A percentile compares a stretch with the other conserved stretches of the same genome.
phyloP scores from a whole-genome alignment of 2,329 filamentous ascomycete species.

The Fusarium nurragi region DNA sequence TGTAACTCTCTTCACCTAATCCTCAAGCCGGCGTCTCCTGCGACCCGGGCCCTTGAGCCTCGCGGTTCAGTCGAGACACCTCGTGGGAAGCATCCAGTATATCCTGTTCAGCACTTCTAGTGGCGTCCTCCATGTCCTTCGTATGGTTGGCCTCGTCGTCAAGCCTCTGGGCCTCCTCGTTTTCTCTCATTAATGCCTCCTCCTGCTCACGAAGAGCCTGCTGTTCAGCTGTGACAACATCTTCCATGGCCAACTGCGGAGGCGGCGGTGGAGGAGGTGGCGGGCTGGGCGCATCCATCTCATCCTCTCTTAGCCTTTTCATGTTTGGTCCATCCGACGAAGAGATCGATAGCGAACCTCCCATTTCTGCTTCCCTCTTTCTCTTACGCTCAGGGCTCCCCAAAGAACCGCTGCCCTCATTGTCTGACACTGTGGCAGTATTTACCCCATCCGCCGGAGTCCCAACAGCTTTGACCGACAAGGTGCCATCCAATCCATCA shows the following conservation, averaged over 20 bases:
- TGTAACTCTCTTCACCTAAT: constrained; percentile 28
- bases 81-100: constrained; percentile 19
- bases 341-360: constrained; percentile 56
- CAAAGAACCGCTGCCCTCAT: constrained; percentile 57
- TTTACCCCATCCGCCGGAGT: constrained; percentile 46
- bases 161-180: constrained; percentile 63
- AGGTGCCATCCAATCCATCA: constrained; percentile 37
- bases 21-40: constrained; percentile 23
- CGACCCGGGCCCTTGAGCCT: constrained; percentile 12
- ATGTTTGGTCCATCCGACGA: constrained; percentile 66
- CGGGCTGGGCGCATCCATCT: constrained; percentile 50
- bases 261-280: constrained; percentile 62
- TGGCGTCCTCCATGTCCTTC: constrained; percentile 42
- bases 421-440: constrained; percentile 54
- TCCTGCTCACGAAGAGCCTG: constrained; percentile 60
- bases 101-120: constrained; percentile 38
- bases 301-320: constrained; percentile 63
- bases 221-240: constrained; percentile 54
- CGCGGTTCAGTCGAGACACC: constrained; percentile 16
- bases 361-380: constrained; percentile 61
- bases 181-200: constrained; percentile 60
- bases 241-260: constrained; percentile 52
- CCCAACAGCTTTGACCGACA: constrained; percentile 18
- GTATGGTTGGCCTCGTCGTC: constrained; percentile 57
- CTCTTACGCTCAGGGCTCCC: constrained; percentile 68